phyloP scores from a whole-genome alignment of 2,329 filamentous ascomycete genomes.

The Drechslerella dactyloides region DNA sequence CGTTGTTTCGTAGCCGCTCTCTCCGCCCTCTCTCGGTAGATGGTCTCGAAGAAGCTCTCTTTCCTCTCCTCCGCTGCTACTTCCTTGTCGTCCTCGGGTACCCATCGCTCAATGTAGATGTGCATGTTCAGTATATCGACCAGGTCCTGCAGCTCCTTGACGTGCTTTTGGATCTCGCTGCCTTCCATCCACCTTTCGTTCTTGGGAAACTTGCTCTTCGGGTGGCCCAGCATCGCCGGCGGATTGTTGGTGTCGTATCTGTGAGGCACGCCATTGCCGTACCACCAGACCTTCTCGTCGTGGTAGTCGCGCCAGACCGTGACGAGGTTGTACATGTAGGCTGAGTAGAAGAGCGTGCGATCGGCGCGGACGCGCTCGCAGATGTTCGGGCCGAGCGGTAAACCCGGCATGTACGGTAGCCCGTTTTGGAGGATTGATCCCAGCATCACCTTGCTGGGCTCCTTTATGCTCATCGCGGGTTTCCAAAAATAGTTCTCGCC shows the following conservation, averaged over 20 bases:
- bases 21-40: neutral
- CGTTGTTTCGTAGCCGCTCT: slow-evolving; percentile 3
- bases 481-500: slow-evolving; percentile 46
- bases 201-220: slow-evolving; percentile 36
- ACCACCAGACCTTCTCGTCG: slow-evolving; percentile 46
- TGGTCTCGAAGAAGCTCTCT: slow-evolving; percentile 32
- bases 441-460: slow-evolving; percentile 17
- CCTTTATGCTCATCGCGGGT: slow-evolving; percentile 37
- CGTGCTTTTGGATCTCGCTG: slow-evolving; percentile 39
- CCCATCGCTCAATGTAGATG: slow-evolving; percentile 34
- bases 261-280: slow-evolving; percentile 33
- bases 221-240: slow-evolving; percentile 29
- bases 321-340: slow-evolving; percentile 37
- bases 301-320: slow-evolving; percentile 38
- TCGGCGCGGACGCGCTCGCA: slow-evolving; percentile 33
- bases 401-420: slow-evolving; percentile 22
- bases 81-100: slow-evolving; percentile 23
- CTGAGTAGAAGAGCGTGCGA: slow-evolving; percentile 43
- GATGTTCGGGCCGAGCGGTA: slow-evolving; percentile 34
- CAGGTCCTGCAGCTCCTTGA: slow-evolving; percentile 31
- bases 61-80: slow-evolving; percentile 16
- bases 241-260: slow-evolving; percentile 46
- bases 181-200: slow-evolving; percentile 40
- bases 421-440: slow-evolving; percentile 15
- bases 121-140: slow-evolving; percentile 42